Percentiles rank a stretch among this genome's conserved stretches.
phyloP scores from a whole-genome alignment of 176 grass and related monocot genomes.

The Aegilops longissima region DNA sequence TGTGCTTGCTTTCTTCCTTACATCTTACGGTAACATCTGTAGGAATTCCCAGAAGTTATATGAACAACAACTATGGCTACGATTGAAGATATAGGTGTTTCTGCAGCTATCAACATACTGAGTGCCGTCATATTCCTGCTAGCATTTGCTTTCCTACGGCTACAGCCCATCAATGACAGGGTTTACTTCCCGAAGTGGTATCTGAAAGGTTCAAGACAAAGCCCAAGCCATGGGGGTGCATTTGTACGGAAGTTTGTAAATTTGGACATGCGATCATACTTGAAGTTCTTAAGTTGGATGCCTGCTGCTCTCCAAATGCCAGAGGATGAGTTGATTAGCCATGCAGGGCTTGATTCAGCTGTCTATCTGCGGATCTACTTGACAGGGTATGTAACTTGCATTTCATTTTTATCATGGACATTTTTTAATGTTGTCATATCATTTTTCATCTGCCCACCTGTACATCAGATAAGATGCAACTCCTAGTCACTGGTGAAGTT shows the following conservation, averaged over 20 bases:
- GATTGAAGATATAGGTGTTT: slow-evolving; percentile 73
- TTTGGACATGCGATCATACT: slow-evolving; percentile 84
- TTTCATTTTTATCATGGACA: neutral
- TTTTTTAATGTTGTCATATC: slow-evolving; percentile 5
- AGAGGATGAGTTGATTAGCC: slow-evolving; percentile 92
- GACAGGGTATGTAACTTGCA: slow-evolving; percentile 56
- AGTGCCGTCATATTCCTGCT: slow-evolving; percentile 63
- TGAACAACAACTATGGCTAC: slow-evolving; percentile 61
- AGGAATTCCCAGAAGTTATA: slow-evolving; percentile 9
- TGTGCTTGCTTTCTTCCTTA: slow-evolving; percentile 31
- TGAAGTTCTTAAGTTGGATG: slow-evolving; percentile 93
- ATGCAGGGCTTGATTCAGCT: slow-evolving; percentile 95
- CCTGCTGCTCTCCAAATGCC: slow-evolving; percentile 96
- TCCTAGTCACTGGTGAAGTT: neutral
- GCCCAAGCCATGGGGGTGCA: slow-evolving; percentile 61
- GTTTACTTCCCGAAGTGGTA: slow-evolving; percentile 99
- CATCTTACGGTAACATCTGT: slow-evolving; percentile 23
- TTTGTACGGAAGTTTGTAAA: slow-evolving; percentile 90
- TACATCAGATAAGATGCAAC: neutral
- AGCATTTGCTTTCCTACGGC: slow-evolving; percentile 85
- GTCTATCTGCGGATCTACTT: slow-evolving; percentile 97
- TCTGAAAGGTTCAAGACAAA: slow-evolving; percentile 89
- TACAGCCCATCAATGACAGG: slow-evolving; percentile 97
- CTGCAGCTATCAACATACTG: slow-evolving; percentile 92
- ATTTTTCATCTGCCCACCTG: slow-evolving; percentile 12